Evolutionary conservation across 2,329 filamentous ascomycete genomes (phyloP), one percentile per base, ranked within the genome.

Genomic region (Thermothelomyces thermophilus): DNA sequence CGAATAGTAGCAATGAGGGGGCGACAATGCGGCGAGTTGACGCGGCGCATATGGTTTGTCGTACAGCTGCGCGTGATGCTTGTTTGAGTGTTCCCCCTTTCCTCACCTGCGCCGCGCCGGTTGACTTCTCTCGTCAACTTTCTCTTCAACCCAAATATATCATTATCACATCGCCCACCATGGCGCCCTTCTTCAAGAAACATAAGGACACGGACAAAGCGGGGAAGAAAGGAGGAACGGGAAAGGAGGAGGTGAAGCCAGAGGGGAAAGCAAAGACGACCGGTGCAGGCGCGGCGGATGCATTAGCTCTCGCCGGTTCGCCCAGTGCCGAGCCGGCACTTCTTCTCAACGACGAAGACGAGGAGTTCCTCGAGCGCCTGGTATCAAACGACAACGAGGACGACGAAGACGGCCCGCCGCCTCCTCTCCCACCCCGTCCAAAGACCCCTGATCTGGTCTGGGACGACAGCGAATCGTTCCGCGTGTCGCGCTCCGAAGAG

Each of bases 301-400:
- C 17, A 19, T 31, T 35, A 22, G 13, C 30, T 7, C 5, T 28
- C 11, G 11, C 41, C n/a, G 5, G 17, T 5, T 2, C 35, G 10
- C 22, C 33, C 17, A 10, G 16, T 30, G 8, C 5, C 26, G 35
- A 49, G 8, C 26, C 37, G 7, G 34, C 62, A 40, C 75, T 75
- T 1, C 66, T 84, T 26, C 71, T 84, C 39, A 69, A 74, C 52
- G 68, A 69, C 37, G 76, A 78, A 34, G 79, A 84, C 62, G 77
- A 82, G 64, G 64, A 67, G 16, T 84, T 83, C 64, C 70, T 84
- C 40, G 70, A 75, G 60, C 71, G 70, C 33, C 71, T 84, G 40
- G 73, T 82, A 11, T 68, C 70, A 5, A 47, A 36, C 22, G 57
- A 51, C 30, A 55, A 56, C 28, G 56, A 63, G 22, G 64, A 66